Evolutionary conservation across 257 asterid genomes (phyloP).

Genomic region (Solanum neorickii): DNA sequence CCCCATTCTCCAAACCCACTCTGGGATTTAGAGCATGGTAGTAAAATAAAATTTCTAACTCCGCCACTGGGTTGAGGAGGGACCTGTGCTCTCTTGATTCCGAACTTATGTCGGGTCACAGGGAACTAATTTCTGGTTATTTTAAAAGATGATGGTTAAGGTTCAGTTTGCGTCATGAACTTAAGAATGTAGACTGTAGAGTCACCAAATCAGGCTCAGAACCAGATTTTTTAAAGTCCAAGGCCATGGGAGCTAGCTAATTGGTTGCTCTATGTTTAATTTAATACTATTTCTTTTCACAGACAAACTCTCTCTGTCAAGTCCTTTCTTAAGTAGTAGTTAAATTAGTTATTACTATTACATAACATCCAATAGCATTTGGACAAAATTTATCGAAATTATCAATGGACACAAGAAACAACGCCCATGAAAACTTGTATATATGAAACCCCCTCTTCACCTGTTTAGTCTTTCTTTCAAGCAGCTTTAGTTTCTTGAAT

Average conservation of each 20-base stretch:
- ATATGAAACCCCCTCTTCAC: conserved; percentile 17
- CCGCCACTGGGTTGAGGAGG: neutral
- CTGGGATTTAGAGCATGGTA: neutral
- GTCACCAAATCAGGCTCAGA: neutral
- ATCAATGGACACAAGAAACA: neutral
- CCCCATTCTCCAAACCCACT: neutral
- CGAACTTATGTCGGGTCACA: neutral
- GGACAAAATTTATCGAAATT: neutral
- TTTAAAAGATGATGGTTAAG: neutral
- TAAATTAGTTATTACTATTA: neutral
- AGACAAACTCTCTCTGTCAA: neutral
- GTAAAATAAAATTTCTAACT: neutral
- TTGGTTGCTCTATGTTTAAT: neutral
- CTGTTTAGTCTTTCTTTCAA: conserved; percentile 53
- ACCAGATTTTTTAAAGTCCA: neutral
- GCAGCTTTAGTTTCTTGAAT: conserved; percentile 10
- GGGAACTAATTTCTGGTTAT: neutral
- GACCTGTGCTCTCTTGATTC: neutral
- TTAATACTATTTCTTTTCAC: neutral
- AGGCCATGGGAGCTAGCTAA: neutral
- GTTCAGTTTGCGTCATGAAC: neutral
- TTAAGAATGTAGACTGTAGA: neutral
- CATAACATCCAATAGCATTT: neutral
- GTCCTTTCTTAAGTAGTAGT: neutral
- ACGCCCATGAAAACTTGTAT: neutral